Evolutionary conservation across 257 asterid genomes (phyloP).

Genomic region (Oldenlandia corymbosa): DNA sequence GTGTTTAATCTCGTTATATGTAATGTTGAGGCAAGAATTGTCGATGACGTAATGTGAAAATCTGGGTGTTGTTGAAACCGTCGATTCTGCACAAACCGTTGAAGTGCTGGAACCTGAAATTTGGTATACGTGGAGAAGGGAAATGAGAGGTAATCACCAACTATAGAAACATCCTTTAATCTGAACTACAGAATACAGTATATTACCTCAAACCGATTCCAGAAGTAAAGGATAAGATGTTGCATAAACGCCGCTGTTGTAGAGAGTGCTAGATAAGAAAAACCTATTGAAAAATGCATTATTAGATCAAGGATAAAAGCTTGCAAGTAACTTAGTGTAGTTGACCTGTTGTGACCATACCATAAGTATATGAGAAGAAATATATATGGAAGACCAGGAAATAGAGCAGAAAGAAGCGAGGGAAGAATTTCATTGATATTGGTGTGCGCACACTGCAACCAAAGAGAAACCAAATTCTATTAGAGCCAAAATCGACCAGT

Average conservation of each 20-base stretch:
- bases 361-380: conserved; percentile 88
- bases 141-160: too few relatives aligned
- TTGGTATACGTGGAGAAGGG: neutral
- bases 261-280: conserved; percentile 94
- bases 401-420: conserved; percentile 97
- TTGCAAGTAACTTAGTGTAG: neutral
- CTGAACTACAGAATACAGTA: conserved; percentile 4
- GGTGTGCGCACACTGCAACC: conserved; percentile 98
- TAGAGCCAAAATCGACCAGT: neutral
- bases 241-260: conserved; percentile 97
- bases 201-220: conserved; percentile 98
- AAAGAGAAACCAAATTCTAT: conserved; percentile 9
- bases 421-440: conserved; percentile 97
- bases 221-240: conserved; percentile 90
- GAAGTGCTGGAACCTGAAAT: conserved; percentile 88
- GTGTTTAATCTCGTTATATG: conserved; percentile 86
- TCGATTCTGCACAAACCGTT: conserved; percentile 84
- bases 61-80: conserved; percentile 93
- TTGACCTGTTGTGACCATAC: conserved; percentile 33
- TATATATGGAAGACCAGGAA: conserved; percentile 95
- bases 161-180: too few relatives aligned
- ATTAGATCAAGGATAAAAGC: neutral
- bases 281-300: conserved; percentile 46
- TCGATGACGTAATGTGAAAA: conserved; percentile 88
- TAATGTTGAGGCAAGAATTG: conserved; percentile 87